A percentile compares a stretch with the other conserved stretches of the same genome.
phyloP scores from a whole-genome alignment of 805 yeast genomes.

The Millerago galiae region DNA sequence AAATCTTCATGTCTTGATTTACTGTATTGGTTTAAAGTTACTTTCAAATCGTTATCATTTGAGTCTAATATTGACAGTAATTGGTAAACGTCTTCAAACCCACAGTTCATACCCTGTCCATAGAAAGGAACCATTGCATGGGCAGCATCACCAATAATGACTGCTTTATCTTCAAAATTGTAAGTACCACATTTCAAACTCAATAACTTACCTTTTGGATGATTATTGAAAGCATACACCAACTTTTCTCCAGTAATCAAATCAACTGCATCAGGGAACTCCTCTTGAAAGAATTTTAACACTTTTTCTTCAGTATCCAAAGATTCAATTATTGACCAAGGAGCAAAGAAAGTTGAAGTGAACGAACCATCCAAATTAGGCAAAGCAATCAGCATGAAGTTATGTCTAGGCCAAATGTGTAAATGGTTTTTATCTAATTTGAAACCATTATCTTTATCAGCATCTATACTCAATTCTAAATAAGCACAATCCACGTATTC shows the following conservation, averaged over 20 bases:
- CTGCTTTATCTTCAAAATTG: constrained; percentile 52
- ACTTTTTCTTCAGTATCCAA: constrained; percentile 40
- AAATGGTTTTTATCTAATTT: constrained; percentile 55
- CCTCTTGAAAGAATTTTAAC: constrained; percentile 43
- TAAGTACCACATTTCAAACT: constrained; percentile 68
- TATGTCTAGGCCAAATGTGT: constrained; percentile 89
- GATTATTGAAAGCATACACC: constrained; percentile 40
- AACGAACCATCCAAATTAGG: constrained; percentile 83
- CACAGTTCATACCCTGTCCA: constrained; percentile 97
- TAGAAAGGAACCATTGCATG: constrained; percentile 98
- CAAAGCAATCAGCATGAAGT: constrained; percentile 84
- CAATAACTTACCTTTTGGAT: constrained; percentile 76
- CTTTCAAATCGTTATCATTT: constrained; percentile 2
- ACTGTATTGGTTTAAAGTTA: constrained; percentile 13
- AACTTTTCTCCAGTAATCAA: constrained; percentile 58
- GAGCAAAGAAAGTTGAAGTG: constrained; percentile 84
- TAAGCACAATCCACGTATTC: constrained; percentile 81
- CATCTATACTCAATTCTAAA: constrained; percentile 72
- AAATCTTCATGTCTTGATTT: constrained; percentile 53
- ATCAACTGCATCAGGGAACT: constrained; percentile 71
- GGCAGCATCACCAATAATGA: constrained; percentile 88
- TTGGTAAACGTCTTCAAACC: constrained; percentile 82
- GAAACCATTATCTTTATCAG: constrained; percentile 35
- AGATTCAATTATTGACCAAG: constrained; percentile 59
- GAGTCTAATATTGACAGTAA: constrained; percentile 37